Evolutionary conservation across 257 asterid genomes (phyloP), one percentile per base, ranked within the genome.

Genomic region (Datura wrightii): DNA sequence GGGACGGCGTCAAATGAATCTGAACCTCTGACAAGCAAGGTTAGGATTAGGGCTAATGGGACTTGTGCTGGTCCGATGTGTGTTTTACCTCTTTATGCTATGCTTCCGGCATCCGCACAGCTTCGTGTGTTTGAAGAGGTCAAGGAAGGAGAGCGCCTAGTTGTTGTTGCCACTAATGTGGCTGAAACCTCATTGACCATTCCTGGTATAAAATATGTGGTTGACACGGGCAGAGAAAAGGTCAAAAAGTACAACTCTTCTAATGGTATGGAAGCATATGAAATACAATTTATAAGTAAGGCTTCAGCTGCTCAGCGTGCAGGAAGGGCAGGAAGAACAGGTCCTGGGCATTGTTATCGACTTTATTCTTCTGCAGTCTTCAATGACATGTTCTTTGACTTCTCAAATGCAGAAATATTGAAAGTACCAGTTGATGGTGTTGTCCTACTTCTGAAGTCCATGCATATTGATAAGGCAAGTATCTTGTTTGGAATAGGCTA

Each of bases 231-330:
- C 83, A 90, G 97, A 89, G 98, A 92, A 86, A 96, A 96, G 87
- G 93, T 91, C 66, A 96, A 96, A 92, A 92, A 87, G 62, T 96
- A 93, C 86, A 92, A 93, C 92, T 86, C 95, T 82, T 88, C 92
- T 15, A 96, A 86, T 31, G 99, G 98, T 71, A 93, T 96, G 94
- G 99, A 93, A 85, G 85, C 93, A 18, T 96, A 87, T 86, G 98
- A 94, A 84, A 85, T 94, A 83, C 97, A 96, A 84, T 96, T 98
- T 97, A 94, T 96, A 87, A 96, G 99, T 85, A 94, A 94, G 90
- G 99, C 99, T 81, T 96, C 99, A 83, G 99, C 98, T 4, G 83
- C 97, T 67, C 99, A 96, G 89, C 97, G 99, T 79, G 92, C 98
- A 2, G 99, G 99, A 82, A 90, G 98, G 87, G 98, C 99, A 84